Evolutionary conservation across 305 asterid genomes (phyloP).

Genomic region (Solanum hybrid): DNA sequence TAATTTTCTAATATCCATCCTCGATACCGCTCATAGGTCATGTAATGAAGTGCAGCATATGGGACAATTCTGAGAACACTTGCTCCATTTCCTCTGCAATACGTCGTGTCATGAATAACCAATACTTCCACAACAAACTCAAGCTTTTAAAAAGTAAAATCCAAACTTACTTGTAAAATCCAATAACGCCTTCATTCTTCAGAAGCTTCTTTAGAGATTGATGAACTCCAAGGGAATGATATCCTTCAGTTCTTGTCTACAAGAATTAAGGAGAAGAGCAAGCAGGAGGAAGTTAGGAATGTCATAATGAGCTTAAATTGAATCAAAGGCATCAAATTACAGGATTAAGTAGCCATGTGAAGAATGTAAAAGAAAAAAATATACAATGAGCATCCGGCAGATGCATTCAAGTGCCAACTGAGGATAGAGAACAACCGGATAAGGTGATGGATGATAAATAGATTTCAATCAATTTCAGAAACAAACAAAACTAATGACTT

Average conservation of each 20-base stretch:
- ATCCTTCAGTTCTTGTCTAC: conserved; percentile 87
- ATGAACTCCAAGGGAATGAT: conserved; percentile 67
- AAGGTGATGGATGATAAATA: background rate
- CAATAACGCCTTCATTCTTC: conserved; percentile 75
- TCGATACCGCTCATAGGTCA: conserved; percentile 90
- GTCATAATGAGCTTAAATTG: background rate
- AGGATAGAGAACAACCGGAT: background rate
- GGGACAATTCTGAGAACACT: conserved; percentile 94
- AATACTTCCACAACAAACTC: background rate
- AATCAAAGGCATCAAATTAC: background rate
- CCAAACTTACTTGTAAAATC: conserved; percentile 75
- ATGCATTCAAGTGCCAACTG: background rate
- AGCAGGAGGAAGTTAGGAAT: conserved; percentile 8
- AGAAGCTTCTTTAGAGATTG: conserved; percentile 76
- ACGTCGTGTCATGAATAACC: background rate
- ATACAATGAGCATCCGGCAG: background rate
- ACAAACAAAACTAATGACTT: background rate
- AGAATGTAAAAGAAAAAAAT: background rate
- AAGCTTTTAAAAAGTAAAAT: background rate
- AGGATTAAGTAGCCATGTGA: background rate
- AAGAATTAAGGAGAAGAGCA: conserved; percentile 2
- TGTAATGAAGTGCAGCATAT: conserved; percentile 91
- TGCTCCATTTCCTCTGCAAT: conserved; percentile 91
- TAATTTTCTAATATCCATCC: conserved; percentile 63
- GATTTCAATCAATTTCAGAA: background rate